Conservation (phyloP, 1,139 yeast species). For the Yamadazyma atmosphaerica region DNA sequence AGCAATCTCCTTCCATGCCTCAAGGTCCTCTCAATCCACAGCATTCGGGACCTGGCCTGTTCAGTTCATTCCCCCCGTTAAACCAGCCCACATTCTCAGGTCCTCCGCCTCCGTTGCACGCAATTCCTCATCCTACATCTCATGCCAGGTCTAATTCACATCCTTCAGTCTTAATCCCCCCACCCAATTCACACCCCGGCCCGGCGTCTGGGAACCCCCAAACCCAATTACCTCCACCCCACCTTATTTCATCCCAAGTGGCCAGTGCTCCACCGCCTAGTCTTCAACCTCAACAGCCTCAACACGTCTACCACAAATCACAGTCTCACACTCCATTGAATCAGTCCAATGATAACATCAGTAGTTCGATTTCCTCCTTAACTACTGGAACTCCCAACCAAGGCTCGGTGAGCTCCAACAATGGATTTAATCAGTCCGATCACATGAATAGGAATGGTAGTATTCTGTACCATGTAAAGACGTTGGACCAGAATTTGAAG, state of each 20-base stretch:
- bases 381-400: neutral
- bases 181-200: constrained; percentile 3
- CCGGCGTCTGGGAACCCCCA: constrained; percentile 3
- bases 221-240: constrained; percentile 5
- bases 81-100: constrained; percentile 3
- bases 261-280: too few relatives aligned
- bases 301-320: neutral
- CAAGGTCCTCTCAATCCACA: constrained; percentile 6
- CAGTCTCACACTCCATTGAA: neutral
- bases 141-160: constrained; percentile 7
- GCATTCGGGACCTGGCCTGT: constrained; percentile 1
- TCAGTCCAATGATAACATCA: neutral
- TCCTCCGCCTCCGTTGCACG: constrained; percentile 2
- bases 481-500: constrained; percentile 15
- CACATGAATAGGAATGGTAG: too few relatives aligned
- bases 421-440: neutral
- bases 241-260: constrained; percentile 10
- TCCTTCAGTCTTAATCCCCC: constrained; percentile 6
- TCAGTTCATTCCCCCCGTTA: constrained; percentile 4
- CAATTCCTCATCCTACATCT: constrained; percentile 1
- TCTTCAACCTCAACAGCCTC: neutral
- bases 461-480: neutral
- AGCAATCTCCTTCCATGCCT: constrained; percentile 8
- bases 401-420: neutral
- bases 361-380: neutral